These are phyloP conservation scores for Penicillium steckii DNA, from an alignment of 495 filamentous ascomycete species.

Conservation along the genomic window DNA sequence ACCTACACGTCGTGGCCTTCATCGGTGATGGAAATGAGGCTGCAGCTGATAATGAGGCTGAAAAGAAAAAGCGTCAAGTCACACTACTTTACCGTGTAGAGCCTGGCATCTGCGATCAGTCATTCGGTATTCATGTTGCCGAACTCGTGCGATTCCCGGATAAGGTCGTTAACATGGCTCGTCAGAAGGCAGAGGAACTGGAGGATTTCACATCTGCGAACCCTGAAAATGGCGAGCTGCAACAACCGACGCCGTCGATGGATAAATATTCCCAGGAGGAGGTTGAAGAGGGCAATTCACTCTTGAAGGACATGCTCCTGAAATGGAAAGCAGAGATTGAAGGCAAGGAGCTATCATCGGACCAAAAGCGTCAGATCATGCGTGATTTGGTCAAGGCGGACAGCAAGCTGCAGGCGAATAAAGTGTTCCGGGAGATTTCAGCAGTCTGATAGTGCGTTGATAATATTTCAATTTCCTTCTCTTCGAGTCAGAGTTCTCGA, in stretches of 20 bases:
- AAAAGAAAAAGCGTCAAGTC: constrained; percentile 71
- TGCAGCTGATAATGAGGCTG: constrained; percentile 31
- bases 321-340: constrained; percentile 88
- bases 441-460: too few species aligned
- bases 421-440: constrained; percentile 88
- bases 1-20: constrained; percentile 94
- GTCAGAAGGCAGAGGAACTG: constrained; percentile 94
- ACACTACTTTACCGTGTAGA: constrained; percentile 96
- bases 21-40: constrained; percentile 60
- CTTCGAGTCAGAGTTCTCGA: too few species aligned
- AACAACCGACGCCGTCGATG: constrained; percentile 36
- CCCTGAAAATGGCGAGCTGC: constrained; percentile 57
- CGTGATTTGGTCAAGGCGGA: constrained; percentile 74
- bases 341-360: constrained; percentile 57
- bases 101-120: constrained; percentile 93
- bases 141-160: constrained; percentile 97
- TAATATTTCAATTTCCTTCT: too few species aligned
- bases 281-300: constrained; percentile 82
- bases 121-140: constrained; percentile 96
- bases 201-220: constrained; percentile 81
- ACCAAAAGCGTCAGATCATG: constrained; percentile 78
- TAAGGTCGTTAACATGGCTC: constrained; percentile 98
- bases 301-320: constrained; percentile 81
- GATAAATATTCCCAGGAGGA: constrained; percentile 75
- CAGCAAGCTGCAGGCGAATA: constrained; percentile 70